Evolutionary conservation across 2,329 filamentous ascomycete genomes (phyloP), one percentile per base, ranked within the genome.

Genomic region (Fusarium chuoi): DNA sequence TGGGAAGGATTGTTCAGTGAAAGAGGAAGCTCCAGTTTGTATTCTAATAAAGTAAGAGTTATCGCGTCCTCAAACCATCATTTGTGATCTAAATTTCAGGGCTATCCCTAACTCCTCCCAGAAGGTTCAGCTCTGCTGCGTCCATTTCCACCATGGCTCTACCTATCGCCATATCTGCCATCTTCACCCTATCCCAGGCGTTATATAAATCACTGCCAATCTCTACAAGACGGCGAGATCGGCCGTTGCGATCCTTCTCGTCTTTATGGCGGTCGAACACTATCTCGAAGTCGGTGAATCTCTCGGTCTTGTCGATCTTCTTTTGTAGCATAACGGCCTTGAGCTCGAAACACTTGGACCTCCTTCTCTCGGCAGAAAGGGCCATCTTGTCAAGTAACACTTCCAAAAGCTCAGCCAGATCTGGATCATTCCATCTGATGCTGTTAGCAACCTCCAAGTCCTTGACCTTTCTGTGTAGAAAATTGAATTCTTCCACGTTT

Each of bases 31-130:
- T 10, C 2, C 22, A 41, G 15, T 42, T 14, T 9, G 22, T 4
- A 28, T 22, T 28, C 7, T 4, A 5, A 46, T 0, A 20, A 28
- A 28, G 0, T 13, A 15, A 46, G 3, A 5, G 12, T 1, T 7
- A 7, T 28, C 4, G 6, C 2, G 8, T 28, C 2, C 8, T 28
- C 24, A 46, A 28, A 6, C 24, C 5, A 28, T 28, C 6, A 6
- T 14, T 46, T 10, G 0, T 4, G 12, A 26, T 46, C 18, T 14
- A 10, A 6, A 6, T 33, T 13, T 30, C 28, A 30, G 30, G 30
- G 30, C 30, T 33, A 6, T 33, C 1, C 30, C 30, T 33, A 13
- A 33, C 30, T 22, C 6, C 18, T 22, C 2, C 1, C 20, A 46
- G 2, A 28, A 46, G 44, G 13, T 46, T 42, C 39, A 7, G 39